phyloP scores from a whole-genome alignment of 106 monocot species.

The Narthecium ossifragum region DNA sequence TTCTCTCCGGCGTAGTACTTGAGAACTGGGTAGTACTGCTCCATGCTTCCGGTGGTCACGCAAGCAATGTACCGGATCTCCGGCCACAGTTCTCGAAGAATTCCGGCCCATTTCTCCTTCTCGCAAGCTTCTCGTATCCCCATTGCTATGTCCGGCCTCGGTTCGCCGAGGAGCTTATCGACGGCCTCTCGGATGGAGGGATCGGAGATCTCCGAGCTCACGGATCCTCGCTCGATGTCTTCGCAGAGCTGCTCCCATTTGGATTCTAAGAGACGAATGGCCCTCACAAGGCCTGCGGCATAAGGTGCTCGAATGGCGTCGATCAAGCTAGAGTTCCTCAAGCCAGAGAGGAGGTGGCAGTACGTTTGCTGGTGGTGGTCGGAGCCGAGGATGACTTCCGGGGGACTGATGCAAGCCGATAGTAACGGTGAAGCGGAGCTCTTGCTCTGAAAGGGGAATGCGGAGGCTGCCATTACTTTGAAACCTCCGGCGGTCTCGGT shows the following conservation, averaged over 20 bases:
- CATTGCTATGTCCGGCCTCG: slow-evolving; percentile 14
- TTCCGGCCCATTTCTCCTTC: slow-evolving; percentile 18
- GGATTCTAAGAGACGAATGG: slow-evolving; percentile 20
- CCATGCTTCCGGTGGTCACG: slow-evolving; percentile 36
- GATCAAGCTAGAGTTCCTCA: not conserved
- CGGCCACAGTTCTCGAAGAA: slow-evolving; percentile 23
- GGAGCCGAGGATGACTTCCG: slow-evolving; percentile 18
- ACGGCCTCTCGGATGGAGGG: slow-evolving; percentile 13
- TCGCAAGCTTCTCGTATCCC: slow-evolving; percentile 9
- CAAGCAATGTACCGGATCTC: slow-evolving; percentile 18
- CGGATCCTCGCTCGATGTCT: slow-evolving; percentile 17
- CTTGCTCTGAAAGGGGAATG: slow-evolving; percentile 12
- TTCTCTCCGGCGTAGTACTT: slow-evolving; percentile 17
- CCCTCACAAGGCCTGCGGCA: slow-evolving; percentile 21
- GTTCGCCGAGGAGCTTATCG: slow-evolving; percentile 12
- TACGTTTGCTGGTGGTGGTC: slow-evolving; percentile 28
- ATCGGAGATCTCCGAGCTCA: slow-evolving; percentile 17
- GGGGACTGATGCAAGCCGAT: slow-evolving; percentile 19
- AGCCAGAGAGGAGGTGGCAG: slow-evolving; percentile 39
- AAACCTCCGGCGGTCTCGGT: slow-evolving; percentile 19
- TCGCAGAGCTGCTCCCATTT: slow-evolving; percentile 29
- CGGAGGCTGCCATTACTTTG: slow-evolving; percentile 28
- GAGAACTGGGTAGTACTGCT: slow-evolving; percentile 27
- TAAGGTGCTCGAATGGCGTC: slow-evolving; percentile 28
- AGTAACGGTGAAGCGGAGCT: slow-evolving; percentile 6